Evolutionary conservation across 129 eudicot genomes (phyloP).

Genomic region (Kitagawia praeruptora): DNA sequence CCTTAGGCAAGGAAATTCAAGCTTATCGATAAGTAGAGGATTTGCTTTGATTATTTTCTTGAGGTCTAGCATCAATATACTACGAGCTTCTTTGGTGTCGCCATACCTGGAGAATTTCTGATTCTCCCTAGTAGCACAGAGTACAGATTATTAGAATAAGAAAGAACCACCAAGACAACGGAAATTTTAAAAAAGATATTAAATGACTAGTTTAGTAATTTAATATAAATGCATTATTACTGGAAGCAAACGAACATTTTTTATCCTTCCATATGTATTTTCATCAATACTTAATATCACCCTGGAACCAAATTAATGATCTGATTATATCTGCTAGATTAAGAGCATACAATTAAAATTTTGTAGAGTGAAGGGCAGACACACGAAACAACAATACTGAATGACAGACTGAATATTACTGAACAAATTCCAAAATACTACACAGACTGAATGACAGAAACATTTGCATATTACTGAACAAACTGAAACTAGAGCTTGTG

Average conservation of each 20-base stretch:
- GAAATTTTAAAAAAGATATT: no score
- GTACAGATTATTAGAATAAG: not conserved
- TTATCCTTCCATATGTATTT: no score
- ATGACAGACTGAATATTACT: no score
- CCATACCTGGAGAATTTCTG: conserved; percentile 88
- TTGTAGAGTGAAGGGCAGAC: no score
- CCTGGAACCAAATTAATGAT: not conserved
- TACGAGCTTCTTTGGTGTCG: conserved; percentile 79
- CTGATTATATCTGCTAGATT: no score
- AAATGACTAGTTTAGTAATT: not conserved
- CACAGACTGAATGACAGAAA: no score
- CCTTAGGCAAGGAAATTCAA: conserved; percentile 63
- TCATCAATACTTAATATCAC: not conserved
- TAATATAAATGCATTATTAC: not conserved
- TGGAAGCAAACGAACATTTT: not conserved
- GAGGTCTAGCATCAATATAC: conserved; percentile 73
- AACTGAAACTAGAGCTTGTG: not conserved
- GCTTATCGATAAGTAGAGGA: conserved; percentile 82
- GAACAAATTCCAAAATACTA: no score
- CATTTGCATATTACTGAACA: not conserved
- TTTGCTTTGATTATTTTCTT: conserved; percentile 85
- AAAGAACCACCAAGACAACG: not conserved
- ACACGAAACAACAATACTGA: no score
- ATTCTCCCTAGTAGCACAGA: conserved; percentile 49
- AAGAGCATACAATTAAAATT: no score